phyloP scores from a whole-genome alignment of 2,329 filamentous ascomycete species.

The Diaporthe destruens region DNA sequence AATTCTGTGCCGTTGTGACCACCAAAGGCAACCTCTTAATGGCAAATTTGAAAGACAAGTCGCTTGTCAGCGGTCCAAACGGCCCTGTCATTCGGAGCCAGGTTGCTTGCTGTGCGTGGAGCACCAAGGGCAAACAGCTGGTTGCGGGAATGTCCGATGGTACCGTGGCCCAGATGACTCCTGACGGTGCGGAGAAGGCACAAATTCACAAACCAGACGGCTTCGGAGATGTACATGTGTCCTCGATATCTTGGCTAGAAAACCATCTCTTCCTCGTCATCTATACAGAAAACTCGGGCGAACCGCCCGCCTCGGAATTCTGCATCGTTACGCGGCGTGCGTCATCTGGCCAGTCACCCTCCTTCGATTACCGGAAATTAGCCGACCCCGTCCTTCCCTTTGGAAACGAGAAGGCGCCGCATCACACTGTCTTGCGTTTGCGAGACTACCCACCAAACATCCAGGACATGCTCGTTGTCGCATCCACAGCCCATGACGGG shows the following conservation, averaged over 20 bases:
- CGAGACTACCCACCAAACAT: conserved; percentile 84
- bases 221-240: conserved; percentile 77
- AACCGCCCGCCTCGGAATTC: conserved; percentile 76
- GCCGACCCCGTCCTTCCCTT: conserved; percentile 81
- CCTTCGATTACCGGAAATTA: conserved; percentile 80
- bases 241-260: conserved; percentile 88
- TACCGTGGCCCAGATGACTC: conserved; percentile 84
- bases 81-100: conserved; percentile 77
- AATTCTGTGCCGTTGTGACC: conserved; percentile 85
- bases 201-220: conserved; percentile 82
- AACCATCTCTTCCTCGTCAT: conserved; percentile 87
- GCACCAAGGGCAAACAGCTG: conserved; percentile 90
- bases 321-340: conserved; percentile 81
- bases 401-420: conserved; percentile 74
- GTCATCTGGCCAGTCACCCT: conserved; percentile 56
- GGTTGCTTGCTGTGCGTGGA: conserved; percentile 91
- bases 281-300: conserved; percentile 75
- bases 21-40: conserved; percentile 84
- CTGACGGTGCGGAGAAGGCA: conserved; percentile 81
- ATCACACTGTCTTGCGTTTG: conserved; percentile 83
- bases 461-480: conserved; percentile 83
- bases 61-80: conserved; percentile 67
- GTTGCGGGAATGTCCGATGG: conserved; percentile 88
- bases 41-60: conserved; percentile 79
- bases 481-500: conserved; percentile 84